Evolutionary conservation across 2,329 filamentous ascomycete species (phyloP), one percentile per base, ranked within the genome.

Genomic region (Trichoderma simmonsii): DNA sequence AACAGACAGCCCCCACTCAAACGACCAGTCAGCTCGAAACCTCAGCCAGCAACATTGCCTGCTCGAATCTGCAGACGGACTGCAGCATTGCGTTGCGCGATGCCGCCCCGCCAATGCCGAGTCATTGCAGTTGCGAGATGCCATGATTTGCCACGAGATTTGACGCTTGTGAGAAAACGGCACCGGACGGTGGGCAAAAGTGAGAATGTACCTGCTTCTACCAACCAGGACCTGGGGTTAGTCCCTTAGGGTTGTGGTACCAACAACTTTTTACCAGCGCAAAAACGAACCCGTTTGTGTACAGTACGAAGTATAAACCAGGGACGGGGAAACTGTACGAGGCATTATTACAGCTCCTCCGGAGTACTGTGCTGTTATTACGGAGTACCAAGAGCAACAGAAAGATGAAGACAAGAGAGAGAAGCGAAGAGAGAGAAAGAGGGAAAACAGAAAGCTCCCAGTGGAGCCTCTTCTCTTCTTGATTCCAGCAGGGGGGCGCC

Each of bases 91-190:
- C 61, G 69, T 43, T 60, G 60, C 48, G 60, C 59, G 34, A 71
- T 51, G 61, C 28, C 32, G 66, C 70, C 66, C 57, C 61, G 72
- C 66, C 72, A 60, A 69, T 67, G 54, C 64, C 60, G 72, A 73
- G 71, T 73, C 72, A 73, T 69, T 74, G 54, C 26, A 56, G 48
- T 51, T 56, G 24, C 11, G 62, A 60, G 59, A 66, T 51, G 26
- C 34, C 60, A 69, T 73, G 73, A 69, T 72, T 74, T 71, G 67
- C 67, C 73, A 71, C 69, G 51, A 64, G 60, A 26, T 60, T 69
- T 34, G 54, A 26, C 66, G 66, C 66, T 69, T 69, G 56, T 60
- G 56, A 69, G 66, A 43, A 51, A 60, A 60, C 34, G 59, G 60
- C 6, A 63, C 60, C 34, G 59, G 30, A 48, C 60, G 60, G 57